Evolutionary conservation across 768 basidiomycete species (phyloP).

Genomic region (Agrocybe chaxingu): DNA sequence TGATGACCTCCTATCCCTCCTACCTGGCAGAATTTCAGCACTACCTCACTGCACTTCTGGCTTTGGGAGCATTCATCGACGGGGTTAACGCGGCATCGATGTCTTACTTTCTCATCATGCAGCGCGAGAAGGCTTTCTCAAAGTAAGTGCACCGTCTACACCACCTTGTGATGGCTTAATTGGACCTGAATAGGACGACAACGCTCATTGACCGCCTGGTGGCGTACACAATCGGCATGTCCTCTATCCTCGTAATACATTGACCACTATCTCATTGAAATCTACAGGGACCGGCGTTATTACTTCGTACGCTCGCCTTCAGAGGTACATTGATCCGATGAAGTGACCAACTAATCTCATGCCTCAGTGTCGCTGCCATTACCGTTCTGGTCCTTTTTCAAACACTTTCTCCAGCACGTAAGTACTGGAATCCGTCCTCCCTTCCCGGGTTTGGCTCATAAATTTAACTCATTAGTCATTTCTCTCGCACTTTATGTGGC

Average conservation of each 20-base stretch:
- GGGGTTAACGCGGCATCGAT: conserved; percentile 7
- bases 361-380: background rate
- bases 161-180: background rate
- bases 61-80: conserved; percentile 7
- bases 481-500: conserved; percentile 1
- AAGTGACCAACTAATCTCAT: background rate
- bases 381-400: background rate
- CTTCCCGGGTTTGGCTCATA: background rate
- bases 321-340: background rate
- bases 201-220: conserved; percentile 4
- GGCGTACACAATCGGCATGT: conserved; percentile 2
- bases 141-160: background rate
- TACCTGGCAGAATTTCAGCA: background rate
- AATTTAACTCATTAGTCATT: background rate
- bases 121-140: background rate
- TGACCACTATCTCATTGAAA: background rate
- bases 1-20: background rate
- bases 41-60: conserved; percentile 2
- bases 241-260: background rate
- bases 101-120: conserved; percentile 6
- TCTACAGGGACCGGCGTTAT: conserved; percentile 2
- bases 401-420: background rate
- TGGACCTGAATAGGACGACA: background rate
- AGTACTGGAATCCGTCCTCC: background rate
- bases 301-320: background rate